Evolutionary conservation across 441 rosid species (phyloP).

Genomic region (Breynia disticha): DNA sequence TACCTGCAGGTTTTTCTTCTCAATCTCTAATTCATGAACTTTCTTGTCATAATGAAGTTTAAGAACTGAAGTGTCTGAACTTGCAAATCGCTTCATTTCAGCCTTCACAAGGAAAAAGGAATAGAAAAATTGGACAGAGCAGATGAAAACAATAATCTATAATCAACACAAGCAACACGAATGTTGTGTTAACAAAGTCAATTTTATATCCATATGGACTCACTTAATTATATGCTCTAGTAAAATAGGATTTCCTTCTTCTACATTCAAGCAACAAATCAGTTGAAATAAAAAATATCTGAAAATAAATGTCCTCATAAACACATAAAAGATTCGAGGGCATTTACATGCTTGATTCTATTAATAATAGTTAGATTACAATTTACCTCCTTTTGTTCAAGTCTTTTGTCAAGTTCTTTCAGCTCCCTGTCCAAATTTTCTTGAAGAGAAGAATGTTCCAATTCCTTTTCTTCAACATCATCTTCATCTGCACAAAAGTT

Average conservation of each 20-base stretch:
- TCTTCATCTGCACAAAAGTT: conserved; percentile 45
- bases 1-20: conserved; percentile 76
- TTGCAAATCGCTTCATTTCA: conserved; percentile 76
- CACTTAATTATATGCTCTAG: too few species aligned
- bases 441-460: conserved; percentile 83
- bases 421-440: conserved; percentile 81
- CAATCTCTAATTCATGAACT: conserved; percentile 77
- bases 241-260: too few species aligned
- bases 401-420: conserved; percentile 76
- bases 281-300: not conserved
- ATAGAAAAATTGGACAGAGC: too few species aligned
- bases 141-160: not conserved
- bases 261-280: too few species aligned
- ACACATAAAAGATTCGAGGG: not conserved
- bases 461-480: conserved; percentile 67
- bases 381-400: conserved; percentile 86
- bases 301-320: not conserved
- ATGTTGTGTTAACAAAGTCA: not conserved
- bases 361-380: not conserved
- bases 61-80: conserved; percentile 71
- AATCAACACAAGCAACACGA: not conserved
- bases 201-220: too few species aligned
- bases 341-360: not conserved
- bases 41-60: conserved; percentile 96
- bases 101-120: conserved; percentile 40